Conservation (phyloP, 2,329 filamentous ascomycete genomes). For the Ceratocystis ficicola region DNA sequence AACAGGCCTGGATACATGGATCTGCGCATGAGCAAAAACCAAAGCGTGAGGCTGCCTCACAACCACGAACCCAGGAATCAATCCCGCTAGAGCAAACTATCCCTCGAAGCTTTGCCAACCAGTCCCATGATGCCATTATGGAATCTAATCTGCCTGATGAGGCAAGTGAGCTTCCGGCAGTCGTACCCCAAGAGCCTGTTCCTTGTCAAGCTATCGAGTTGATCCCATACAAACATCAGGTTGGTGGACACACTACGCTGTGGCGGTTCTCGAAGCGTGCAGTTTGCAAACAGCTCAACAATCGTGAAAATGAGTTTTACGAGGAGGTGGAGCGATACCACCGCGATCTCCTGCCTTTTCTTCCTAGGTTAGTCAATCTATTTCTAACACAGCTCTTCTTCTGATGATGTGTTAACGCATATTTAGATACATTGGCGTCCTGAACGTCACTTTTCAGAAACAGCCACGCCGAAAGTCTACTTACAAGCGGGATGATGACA, state of each 20-base stretch:
- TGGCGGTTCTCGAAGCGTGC: slow-evolving; percentile 92
- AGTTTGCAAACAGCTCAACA: slow-evolving; percentile 96
- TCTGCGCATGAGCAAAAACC: slow-evolving; percentile 1
- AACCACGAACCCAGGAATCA: background rate
- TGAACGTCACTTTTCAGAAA: slow-evolving; percentile 93
- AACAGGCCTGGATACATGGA: background rate
- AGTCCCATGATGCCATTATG: background rate
- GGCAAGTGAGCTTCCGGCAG: background rate
- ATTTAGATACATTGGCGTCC: slow-evolving; percentile 79
- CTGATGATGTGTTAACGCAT: background rate
- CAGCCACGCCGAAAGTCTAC: slow-evolving; percentile 54
- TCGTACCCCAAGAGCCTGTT: slow-evolving; percentile 24
- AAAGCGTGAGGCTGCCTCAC: background rate
- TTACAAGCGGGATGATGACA: slow-evolving; percentile 39
- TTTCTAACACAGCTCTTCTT: background rate
- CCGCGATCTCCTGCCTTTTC: slow-evolving; percentile 75
- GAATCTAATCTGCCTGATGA: background rate
- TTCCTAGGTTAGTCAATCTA: slow-evolving; percentile 56
- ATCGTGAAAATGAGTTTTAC: slow-evolving; percentile 96
- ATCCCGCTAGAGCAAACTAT: background rate
- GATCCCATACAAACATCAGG: slow-evolving; percentile 94
- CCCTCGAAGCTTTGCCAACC: background rate
- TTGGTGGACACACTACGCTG: slow-evolving; percentile 89
- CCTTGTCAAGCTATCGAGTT: slow-evolving; percentile 87
- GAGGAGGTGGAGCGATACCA: slow-evolving; percentile 88